phyloP scores from a whole-genome alignment of 2,329 filamentous ascomycete species.

The Paecilomyces dactylethromorphus region DNA sequence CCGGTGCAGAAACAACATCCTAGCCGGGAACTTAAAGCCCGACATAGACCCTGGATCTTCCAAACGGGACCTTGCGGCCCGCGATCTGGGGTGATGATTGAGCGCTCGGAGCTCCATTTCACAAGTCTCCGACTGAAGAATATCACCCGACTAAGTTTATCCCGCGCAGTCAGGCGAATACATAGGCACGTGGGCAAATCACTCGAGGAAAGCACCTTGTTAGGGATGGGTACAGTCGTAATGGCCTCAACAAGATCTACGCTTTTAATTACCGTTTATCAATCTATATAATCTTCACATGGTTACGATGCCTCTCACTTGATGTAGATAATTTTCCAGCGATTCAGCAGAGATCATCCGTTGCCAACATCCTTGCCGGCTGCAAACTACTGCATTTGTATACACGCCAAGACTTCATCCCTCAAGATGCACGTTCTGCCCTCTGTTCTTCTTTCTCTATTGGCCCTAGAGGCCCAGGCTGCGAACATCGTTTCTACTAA shows the following conservation, averaged over 20 bases:
- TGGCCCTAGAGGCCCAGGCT: constrained; percentile 18
- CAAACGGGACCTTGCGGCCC: too few relatives aligned
- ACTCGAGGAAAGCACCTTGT: background rate
- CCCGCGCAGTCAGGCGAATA: background rate
- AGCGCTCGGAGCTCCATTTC: too few relatives aligned
- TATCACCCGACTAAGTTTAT: background rate
- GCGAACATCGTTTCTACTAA: constrained; percentile 59
- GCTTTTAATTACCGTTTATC: background rate
- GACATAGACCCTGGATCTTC: too few relatives aligned
- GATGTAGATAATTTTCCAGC: too few relatives aligned
- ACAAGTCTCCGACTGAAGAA: background rate
- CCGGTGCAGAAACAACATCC: background rate
- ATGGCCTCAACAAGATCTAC: background rate
- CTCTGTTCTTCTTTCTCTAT: constrained; percentile 2
- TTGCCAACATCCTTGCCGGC: too few relatives aligned
- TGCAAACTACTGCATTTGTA: too few relatives aligned
- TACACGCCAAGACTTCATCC: background rate
- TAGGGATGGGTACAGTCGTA: background rate
- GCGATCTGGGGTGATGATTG: too few relatives aligned
- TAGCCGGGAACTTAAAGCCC: too few relatives aligned
- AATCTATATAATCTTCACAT: background rate
- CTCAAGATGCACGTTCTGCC: background rate
- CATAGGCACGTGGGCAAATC: background rate
- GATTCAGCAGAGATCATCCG: too few relatives aligned
- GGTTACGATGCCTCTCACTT: too few relatives aligned